Evolutionary conservation across 1,139 yeast genomes (phyloP), one percentile per base, ranked within the genome.

Genomic region (Debaryomyces sp.): DNA sequence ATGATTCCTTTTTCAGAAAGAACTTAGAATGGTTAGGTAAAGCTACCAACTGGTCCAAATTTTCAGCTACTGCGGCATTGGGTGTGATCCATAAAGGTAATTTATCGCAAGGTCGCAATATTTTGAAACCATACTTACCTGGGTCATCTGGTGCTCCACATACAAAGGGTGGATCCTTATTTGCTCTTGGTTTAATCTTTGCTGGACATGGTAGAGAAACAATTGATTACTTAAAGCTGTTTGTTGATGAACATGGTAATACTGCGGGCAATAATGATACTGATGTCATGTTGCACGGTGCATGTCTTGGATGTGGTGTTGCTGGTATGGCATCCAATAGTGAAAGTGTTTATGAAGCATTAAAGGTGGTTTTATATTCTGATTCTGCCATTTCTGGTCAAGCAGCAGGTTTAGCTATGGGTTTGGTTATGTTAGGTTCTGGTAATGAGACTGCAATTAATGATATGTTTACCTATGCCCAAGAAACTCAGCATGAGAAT

Each of bases 81-180:
- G 99, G 99, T 65, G 99, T 94, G 30, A 92, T 94, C 59, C 99
- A 94, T 64, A 89, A 88, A 63, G 99, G 99, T 46, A 92, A 94
- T 66, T 78, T 94, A 54, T 82, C 96, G 1, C 96, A 90, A 65
- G 99, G 99, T 50, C 85, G 85, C 66, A 82, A 87, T 55, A 85
- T 94, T 45, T 80, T 94, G 65, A 87, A 87, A 56, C 98, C 99
- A 30, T 95, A 94, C 64, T 78, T 94, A 53, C 98, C 99, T 38
- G 96, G 95, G 3, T 80, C 85, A 40, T 80, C 85, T 37, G 84
- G 85, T 26, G 86, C 96, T 30, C 84, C 89, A 45, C 95, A 91
- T 66, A 88, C 97, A 6, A 92, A 91, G 63, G 99, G 99, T 68
- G 99, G 99, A 41, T 88, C 97, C 9, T 78, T 94, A 53, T 94